A percentile compares a stretch with the other conserved stretches of the same genome.
phyloP scores from a whole-genome alignment of 2,329 filamentous ascomycete genomes.

The Fusarium sp. region DNA sequence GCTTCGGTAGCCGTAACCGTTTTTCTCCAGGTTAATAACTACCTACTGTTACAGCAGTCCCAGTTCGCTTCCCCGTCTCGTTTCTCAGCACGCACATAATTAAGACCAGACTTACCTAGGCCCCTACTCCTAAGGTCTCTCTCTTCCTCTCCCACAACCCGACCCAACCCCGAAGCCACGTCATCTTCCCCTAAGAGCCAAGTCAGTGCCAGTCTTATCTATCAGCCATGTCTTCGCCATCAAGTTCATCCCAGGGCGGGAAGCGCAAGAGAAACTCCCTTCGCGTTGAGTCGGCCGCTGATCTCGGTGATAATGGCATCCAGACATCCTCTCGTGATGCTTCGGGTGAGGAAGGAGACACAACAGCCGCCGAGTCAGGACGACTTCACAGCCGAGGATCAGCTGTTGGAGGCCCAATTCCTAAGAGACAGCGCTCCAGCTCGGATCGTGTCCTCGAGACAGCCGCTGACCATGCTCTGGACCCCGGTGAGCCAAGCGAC shows the following conservation, averaged over 20 bases:
- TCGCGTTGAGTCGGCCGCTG: conserved; percentile 59
- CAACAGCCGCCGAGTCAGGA: conserved; percentile 72
- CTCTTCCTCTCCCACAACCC: conserved; percentile 29
- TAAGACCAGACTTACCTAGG: conserved; percentile 13
- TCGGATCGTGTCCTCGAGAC: conserved; percentile 58
- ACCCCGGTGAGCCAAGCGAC: conserved; percentile 76
- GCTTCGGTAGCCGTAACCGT: conserved; percentile 38
- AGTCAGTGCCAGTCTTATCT: conserved; percentile 2
- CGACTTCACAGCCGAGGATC: conserved; percentile 71
- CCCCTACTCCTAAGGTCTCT: conserved; percentile 8
- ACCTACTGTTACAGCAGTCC: conserved; percentile 6
- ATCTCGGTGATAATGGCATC: conserved; percentile 64
- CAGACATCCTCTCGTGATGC: conserved; percentile 84
- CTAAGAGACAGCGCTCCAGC: conserved; percentile 84
- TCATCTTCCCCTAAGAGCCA: conserved; percentile 18
- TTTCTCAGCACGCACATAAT: conserved; percentile 14
- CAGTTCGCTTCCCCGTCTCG: conserved; percentile 16
- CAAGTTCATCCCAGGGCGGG: conserved; percentile 63
- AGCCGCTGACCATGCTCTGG: conserved; percentile 60
- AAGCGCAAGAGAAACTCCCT: conserved; percentile 85
- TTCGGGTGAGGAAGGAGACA: conserved; percentile 83
- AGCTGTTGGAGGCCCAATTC: conserved; percentile 65
- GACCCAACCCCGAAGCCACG: conserved; percentile 33
- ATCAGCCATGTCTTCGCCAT: conserved; percentile 52
- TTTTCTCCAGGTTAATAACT: conserved; percentile 32